Evolutionary conservation across 495 filamentous ascomycete species (phyloP), one percentile per base, ranked within the genome.

Genomic region (Aspergillus sclerotioniger): DNA sequence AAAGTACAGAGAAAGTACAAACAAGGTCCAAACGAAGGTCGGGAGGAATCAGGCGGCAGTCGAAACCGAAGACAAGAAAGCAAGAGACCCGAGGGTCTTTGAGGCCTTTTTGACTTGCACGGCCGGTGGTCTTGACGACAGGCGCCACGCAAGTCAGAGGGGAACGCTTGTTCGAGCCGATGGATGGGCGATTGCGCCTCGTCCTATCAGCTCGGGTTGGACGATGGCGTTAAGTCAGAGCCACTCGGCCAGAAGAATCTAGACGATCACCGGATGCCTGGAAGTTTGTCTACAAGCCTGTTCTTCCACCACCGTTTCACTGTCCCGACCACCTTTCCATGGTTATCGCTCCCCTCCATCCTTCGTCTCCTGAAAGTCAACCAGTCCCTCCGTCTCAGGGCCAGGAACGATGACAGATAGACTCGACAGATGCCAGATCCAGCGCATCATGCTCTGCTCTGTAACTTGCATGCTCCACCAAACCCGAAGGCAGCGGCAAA

Each of bases 101-200:
- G 61, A 54, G 59, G 60, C 54, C 54, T 54, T 67, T 67, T 69
- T 67, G 64, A 65, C 59, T 62, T 54, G 45, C 55, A 58, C 12
- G 31, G 47, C 33, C 35, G 32, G 51, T 62, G 33, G 53, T 45
- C 65, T 68, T 67, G 67, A 70, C 65, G 65, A 65, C 63, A 58
- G 56, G 51, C 65, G 69, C 68, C 68, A 73, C 68, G 69, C 68
- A 73, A 71, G 39, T 61, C 20, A 51, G 58, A 57, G 58, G 58
- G 54, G 55, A 44, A 46, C 51, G 45, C 58, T 47, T 37, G 21
- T 25, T 25, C 16, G 51, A 48, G 12, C 49, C 21, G 33, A 53
- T 57, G 53, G 59, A 61, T 28, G 49, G 50, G 8, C 49, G 37
- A 29, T 49, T 59, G 49, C 53, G 57, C 62, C 57, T 12, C 53